Evolutionary conservation across 139 green algal genomes (phyloP).

Genomic region (Ulvella scutata): DNA sequence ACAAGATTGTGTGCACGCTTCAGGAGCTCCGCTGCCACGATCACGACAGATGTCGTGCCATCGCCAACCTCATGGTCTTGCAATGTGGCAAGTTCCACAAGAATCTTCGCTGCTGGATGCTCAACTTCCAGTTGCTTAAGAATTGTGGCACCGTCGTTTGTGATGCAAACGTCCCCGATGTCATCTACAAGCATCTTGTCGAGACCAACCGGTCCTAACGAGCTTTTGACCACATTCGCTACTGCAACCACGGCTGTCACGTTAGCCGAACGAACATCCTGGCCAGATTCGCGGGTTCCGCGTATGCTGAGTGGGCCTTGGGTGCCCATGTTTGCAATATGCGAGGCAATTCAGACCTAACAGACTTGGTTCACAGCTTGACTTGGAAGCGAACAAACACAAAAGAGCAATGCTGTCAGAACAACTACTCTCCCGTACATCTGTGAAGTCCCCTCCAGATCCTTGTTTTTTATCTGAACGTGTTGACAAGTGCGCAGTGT

Average conservation of each 20-base stretch:
- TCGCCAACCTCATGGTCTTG: constrained; percentile 98
- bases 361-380: too few species aligned
- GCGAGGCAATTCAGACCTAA: too few species aligned
- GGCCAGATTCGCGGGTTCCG: constrained; percentile 67
- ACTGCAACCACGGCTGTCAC: constrained; percentile 82
- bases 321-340: too few species aligned
- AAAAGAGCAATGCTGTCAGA: too few species aligned
- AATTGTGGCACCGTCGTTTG: constrained; percentile 98
- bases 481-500: too few species aligned
- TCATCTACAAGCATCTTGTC: constrained; percentile 99
- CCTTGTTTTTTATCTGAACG: too few species aligned
- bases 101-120: constrained; percentile 96
- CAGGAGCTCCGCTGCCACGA: constrained; percentile 91
- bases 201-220: constrained; percentile 85
- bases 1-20: constrained; percentile 91
- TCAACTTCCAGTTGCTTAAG: constrained; percentile 95
- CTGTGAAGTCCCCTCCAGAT: too few species aligned
- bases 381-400: too few species aligned
- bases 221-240: constrained; percentile 95
- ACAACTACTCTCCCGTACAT: too few species aligned
- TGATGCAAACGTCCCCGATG: constrained; percentile 98
- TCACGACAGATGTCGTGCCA: constrained; percentile 96
- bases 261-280: constrained; percentile 90
- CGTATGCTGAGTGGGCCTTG: constrained; percentile 22
- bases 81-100: constrained; percentile 97